Percentiles rank a stretch among this genome's conserved stretches.
Conservation (phyloP, 1,284 basidiomycete species). For the Lignosus rhinocerotis region DNA sequence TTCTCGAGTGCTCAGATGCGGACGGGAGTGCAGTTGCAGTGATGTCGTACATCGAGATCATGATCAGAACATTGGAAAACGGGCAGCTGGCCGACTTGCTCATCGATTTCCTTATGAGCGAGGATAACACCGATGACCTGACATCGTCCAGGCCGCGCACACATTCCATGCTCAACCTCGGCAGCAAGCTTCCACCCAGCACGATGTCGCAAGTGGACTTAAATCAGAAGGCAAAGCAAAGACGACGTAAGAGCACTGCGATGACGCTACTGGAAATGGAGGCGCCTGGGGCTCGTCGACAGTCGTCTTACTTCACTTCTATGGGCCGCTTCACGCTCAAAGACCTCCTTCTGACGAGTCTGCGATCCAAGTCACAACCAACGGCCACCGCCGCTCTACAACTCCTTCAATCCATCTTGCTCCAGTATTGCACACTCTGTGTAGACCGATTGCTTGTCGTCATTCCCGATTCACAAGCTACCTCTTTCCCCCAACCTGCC, state of each 20-base stretch:
- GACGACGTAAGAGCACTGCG: constrained; percentile 77
- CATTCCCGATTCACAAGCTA: constrained; percentile 69
- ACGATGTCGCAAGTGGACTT: constrained; percentile 30
- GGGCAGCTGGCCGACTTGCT: constrained; percentile 73
- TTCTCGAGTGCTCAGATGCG: constrained; percentile 88
- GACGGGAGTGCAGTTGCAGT: constrained; percentile 97
- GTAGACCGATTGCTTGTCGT: constrained; percentile 69
- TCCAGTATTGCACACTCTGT: constrained; percentile 68
- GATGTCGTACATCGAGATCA: constrained; percentile 93
- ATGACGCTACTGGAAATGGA: constrained; percentile 85
- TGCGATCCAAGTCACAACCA: constrained; percentile 64
- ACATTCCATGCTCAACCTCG: constrained; percentile 50
- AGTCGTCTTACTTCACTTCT: constrained; percentile 81
- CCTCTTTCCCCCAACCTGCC: constrained; percentile 68
- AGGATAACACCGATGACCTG: constrained; percentile 70
- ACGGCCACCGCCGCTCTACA: constrained; percentile 78
- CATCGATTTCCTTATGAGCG: constrained; percentile 78
- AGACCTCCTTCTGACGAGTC: constrained; percentile 80
- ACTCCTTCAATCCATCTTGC: constrained; percentile 74
- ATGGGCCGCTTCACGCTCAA: constrained; percentile 88
- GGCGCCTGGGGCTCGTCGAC: constrained; percentile 65
- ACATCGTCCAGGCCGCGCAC: constrained; percentile 45
- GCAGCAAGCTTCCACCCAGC: constrained; percentile 37
- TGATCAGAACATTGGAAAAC: constrained; percentile 75
- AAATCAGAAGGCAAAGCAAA: constrained; percentile 47